Base-by-base conservation (phyloP, 2,329 filamentous ascomycete species). In the Fonsecaea nubica region DNA sequence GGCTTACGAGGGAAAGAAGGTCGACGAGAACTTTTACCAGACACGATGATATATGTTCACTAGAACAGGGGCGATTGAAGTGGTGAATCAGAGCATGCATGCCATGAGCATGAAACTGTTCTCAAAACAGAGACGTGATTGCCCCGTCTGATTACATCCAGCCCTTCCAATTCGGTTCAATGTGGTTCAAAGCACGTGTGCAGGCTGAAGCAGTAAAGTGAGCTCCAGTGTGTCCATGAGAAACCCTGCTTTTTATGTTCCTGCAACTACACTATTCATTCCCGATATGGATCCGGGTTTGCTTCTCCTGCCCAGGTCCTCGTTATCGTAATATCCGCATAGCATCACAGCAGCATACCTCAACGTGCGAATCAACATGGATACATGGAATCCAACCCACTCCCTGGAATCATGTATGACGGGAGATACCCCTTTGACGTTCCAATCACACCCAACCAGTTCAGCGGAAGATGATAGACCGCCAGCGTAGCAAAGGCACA, bases 1-100 rank as follows among this genome's bases (percentile, higher is more conserved):
- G 35, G 54, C 54, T 32, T 53, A 53, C 48, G 48, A 53, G 25
- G 48, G 48, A 21, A 53, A 53, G 48, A 53, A 53, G 21, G 48
- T 25, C 5, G 48, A 53, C 48, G 18, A 53, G 13, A 25, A 53
- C 18, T 53, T 53, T 53, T 53, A 53, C 48, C 48, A 25, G 48
- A 53, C 48, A 30, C 48, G 48, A 53, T 53, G 13, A 52, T 52
- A 52, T 18, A 32, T n/a, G 7, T 1, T 30, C 30, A 30, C 13
- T 50, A 9, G 45, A 50, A 50, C n/a, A n/a, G n/a, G n/a, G n/a
- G n/a, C n/a, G n/a, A n/a, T n/a, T n/a, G n/a, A n/a, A n/a, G n/a
- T n/a, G n/a, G n/a, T n/a, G n/a, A n/a, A n/a, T n/a, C n/a, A n/a
- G n/a, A n/a, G n/a, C n/a, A n/a, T n/a, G n/a, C n/a, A n/a, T n/a